Evolutionary conservation across 2,329 filamentous ascomycete genomes (phyloP), one percentile per base, ranked within the genome.

Genomic region (Thielaviopsis ethacetica): DNA sequence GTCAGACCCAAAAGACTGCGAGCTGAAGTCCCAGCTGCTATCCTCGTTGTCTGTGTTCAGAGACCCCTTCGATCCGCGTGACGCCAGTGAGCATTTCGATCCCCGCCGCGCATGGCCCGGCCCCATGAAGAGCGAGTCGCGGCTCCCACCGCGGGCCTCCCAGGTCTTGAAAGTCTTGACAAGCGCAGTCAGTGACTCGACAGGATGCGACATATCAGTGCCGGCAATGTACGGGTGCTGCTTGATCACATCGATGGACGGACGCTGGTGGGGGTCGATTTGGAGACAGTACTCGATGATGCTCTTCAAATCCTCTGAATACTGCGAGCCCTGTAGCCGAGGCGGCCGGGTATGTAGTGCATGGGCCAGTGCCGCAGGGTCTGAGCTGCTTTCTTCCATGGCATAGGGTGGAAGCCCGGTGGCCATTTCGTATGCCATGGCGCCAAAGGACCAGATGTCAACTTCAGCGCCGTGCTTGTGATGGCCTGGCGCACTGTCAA

Each of bases 381-480:
- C 78, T 74, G 9, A 75, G 72, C 56, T 71, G 67, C 61, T 71
- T 67, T 63, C 72, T 71, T 56, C 58, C 22, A 53, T 80, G 75
- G 51, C 82, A 63, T 86, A 86, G 0, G 88, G 88, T 2, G 87
- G 86, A 19, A 84, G 73, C 1, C 88, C 88, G 3, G 85, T 88
- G 0, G 88, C 86, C 69, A 91, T 87, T 69, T 93, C 88, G 65
- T 82, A 89, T 1, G 89, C 76, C 68, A 90, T 86, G 62, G 86
- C 86, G 1, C 88, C 88, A 67, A 88, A 90, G 1, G 88, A 86
- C 88, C 88, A 93, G 56, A 91, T 89, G 65, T 93, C 88, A 51
- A 86, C 82, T 65, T 85, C 83, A 15, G 82, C 84, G 61, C 84
- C 84, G 67, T 86, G 86, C 19, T 54, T 50, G 7, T 47, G 24